Evolutionary conservation across 768 basidiomycete genomes (phyloP), one percentile per base, ranked within the genome.

Genomic region (Podaxis sp.): DNA sequence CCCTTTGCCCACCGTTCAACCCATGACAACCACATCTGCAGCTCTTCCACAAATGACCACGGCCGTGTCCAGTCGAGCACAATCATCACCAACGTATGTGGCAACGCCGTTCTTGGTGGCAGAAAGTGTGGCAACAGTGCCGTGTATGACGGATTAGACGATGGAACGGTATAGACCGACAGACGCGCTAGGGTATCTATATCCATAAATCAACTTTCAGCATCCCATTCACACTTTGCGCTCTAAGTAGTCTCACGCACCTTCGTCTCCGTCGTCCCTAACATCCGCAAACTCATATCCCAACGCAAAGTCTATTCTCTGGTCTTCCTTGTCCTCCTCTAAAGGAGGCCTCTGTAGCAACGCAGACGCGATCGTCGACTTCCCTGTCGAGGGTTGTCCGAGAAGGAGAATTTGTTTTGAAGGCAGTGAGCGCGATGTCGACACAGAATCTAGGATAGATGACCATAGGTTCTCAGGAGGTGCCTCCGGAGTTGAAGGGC

Each of bases 21-120:
- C 92, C 94, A 95, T 51, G 72, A 75, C 52, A 98, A 76, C 96
- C 96, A 98, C 51, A 77, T 82, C 64, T 91, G 79, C 9, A 99
- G 76, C 69, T 98, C 90, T 13, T 90, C 85, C 1, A 97, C 77
- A 72, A 98, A 98, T 1, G 88, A 85, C 87, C 93, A 96, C 0
- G 96, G 96, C 66, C 85, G 85, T 67, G 94, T 96, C 96, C 97
- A 99, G 73, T 99, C 96, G 9, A 99, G 77, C 0, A 89, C 86
- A 67, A 98, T 90, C 69, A 97, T 76, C 50, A 94, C 85, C 33
- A 93, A 78, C 0, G 90, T 89, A 65, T 93, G 88, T 2, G 84
- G 82, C 12, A 93, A 74, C 5, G 85, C 77, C 29, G 82, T 77
- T 61, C 85, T 80, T 1, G 93, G 88, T 1, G 92, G 91, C 25